phyloP scores from a whole-genome alignment of 2,329 filamentous ascomycete species.

The Sphaerulina vaccinii region DNA sequence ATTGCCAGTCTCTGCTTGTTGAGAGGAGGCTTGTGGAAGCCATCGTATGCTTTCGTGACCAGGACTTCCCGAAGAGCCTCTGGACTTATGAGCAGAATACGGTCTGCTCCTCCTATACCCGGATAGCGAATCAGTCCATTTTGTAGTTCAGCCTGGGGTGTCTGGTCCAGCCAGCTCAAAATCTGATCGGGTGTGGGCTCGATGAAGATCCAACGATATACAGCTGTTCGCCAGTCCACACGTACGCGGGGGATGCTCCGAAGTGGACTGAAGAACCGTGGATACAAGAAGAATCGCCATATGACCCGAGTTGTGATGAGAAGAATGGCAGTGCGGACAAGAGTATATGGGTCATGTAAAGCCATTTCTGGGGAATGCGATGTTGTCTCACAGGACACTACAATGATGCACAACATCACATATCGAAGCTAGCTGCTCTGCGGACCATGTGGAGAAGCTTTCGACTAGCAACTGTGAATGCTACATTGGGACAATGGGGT shows the following conservation, averaged over 20 bases:
- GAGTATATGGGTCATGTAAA: too few relatives aligned
- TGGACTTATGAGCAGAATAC: conserved; percentile 1
- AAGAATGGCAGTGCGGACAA: too few relatives aligned
- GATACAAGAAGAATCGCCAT: conserved; percentile 4
- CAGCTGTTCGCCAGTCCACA: not conserved
- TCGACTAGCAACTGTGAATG: too few relatives aligned
- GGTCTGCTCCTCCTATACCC: not conserved
- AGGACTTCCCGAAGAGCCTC: conserved; percentile 3
- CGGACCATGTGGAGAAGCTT: too few relatives aligned
- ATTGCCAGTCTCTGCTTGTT: not conserved
- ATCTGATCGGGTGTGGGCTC: conserved; percentile 1
- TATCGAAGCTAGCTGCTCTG: too few relatives aligned
- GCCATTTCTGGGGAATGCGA: too few relatives aligned
- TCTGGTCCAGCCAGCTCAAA: not conserved
- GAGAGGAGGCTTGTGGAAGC: conserved; percentile 1
- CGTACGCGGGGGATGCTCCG: not conserved
- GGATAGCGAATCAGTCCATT: conserved; percentile 1
- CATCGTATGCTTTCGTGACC: not conserved
- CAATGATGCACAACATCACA: too few relatives aligned
- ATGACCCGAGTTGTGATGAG: too few relatives aligned
- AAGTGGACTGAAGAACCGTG: not conserved
- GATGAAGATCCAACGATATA: not conserved
- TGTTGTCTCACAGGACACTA: too few relatives aligned
- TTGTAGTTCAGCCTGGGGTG: not conserved
- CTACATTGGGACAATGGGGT: too few relatives aligned